Conservation (phyloP, 2,329 filamentous ascomycete genomes). For the Fusarium paranaense region DNA sequence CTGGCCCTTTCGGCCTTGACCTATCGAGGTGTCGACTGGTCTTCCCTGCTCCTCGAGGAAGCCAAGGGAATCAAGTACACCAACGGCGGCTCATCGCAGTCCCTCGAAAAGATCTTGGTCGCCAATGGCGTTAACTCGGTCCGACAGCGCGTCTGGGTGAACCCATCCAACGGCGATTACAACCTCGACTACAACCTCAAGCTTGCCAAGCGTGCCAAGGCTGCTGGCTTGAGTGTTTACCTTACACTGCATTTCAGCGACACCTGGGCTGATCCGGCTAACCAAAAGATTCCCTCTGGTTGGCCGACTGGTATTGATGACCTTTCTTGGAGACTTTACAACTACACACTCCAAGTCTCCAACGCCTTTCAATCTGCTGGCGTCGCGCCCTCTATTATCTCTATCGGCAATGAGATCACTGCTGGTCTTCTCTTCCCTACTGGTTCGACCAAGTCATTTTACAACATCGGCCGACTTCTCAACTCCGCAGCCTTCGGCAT, state of each 20-base stretch:
- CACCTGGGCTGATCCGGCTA: conserved; percentile 76
- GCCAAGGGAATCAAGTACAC: conserved; percentile 71
- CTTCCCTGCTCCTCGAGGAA: conserved; percentile 74
- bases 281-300: conserved; percentile 71
- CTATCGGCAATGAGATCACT: conserved; percentile 80
- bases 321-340: conserved; percentile 72
- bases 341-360: conserved; percentile 73
- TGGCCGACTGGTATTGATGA: conserved; percentile 72
- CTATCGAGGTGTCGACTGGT: conserved; percentile 78
- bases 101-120: conserved; percentile 73
- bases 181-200: conserved; percentile 77
- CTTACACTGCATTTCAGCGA: conserved; percentile 76
- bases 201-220: conserved; percentile 73
- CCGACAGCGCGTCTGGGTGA: conserved; percentile 79
- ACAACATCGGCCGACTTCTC: conserved; percentile 73
- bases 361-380: conserved; percentile 69
- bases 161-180: conserved; percentile 72
- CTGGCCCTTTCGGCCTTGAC: conserved; percentile 60
- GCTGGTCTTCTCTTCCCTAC: conserved; percentile 73
- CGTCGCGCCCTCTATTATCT: conserved; percentile 70
- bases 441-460: conserved; percentile 65
- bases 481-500: conserved; percentile 73
- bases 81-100: conserved; percentile 62
- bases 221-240: conserved; percentile 70
- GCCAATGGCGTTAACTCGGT: conserved; percentile 75